These are phyloP conservation scores for Nicotiana noctiflora DNA, from an alignment of 257 asterid species.

Conservation along the genomic window DNA sequence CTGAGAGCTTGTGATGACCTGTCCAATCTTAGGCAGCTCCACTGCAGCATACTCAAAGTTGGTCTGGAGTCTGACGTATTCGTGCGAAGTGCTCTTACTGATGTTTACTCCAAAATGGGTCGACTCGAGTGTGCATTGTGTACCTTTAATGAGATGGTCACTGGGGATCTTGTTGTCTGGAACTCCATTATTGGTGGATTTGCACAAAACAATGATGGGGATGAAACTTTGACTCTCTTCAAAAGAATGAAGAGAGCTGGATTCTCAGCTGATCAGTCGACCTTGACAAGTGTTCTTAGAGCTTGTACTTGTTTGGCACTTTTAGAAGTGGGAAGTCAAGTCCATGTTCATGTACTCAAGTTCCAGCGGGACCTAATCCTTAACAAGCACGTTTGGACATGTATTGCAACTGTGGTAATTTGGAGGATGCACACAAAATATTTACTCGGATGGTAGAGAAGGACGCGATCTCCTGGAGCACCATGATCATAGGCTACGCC, in stretches of 20 bases:
- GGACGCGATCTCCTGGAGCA: conserved; percentile 92
- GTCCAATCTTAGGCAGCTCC: conserved; percentile 46
- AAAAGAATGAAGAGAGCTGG: conserved; percentile 68
- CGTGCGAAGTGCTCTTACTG: conserved; percentile 81
- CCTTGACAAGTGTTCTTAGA: conserved; percentile 72
- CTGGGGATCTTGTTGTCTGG: conserved; percentile 76
- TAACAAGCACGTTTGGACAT: conserved; percentile 84
- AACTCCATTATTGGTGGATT: conserved; percentile 82
- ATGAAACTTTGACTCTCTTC: conserved; percentile 61
- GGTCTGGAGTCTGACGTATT: conserved; percentile 84
- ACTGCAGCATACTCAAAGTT: conserved; percentile 59
- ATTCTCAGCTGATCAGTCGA: conserved; percentile 53
- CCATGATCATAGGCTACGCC: conserved; percentile 89
- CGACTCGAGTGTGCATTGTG: conserved; percentile 35
- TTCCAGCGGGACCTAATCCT: conserved; percentile 65
- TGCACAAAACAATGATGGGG: conserved; percentile 83
- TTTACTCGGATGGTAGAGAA: conserved; percentile 58
- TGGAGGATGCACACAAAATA: conserved; percentile 49
- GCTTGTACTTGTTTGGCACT: conserved; percentile 85
- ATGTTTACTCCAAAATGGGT: conserved; percentile 62
- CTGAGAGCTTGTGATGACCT: conserved; percentile 64
- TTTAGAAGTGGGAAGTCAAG: conserved; percentile 73
- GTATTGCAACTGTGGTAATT: conserved; percentile 87
- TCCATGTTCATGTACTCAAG: conserved; percentile 77
- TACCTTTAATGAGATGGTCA: conserved; percentile 62